These are phyloP conservation scores for Magnolia sinica DNA, from an alignment of 164 flowering plant species.

Conservation along the genomic window DNA sequence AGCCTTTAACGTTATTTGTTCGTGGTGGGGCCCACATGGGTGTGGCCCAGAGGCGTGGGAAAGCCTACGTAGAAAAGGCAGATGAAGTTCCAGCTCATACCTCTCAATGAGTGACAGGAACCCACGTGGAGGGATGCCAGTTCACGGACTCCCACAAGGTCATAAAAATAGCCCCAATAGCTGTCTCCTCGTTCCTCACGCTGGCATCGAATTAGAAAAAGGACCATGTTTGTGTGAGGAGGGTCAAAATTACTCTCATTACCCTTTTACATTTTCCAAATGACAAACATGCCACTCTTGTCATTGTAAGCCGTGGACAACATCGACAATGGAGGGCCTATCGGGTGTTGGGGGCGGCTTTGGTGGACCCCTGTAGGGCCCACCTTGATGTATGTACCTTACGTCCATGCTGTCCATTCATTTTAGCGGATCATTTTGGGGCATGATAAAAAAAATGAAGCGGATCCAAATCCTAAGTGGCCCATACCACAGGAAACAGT, in stretches of 20 bases:
- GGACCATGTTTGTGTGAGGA: neutral
- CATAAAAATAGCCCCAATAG: neutral
- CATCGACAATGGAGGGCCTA: too few relatives aligned
- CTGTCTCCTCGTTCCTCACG: slow-evolving; percentile 6
- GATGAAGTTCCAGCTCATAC: slow-evolving; percentile 15
- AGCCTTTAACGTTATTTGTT: neutral
- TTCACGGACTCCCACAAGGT: slow-evolving; percentile 3
- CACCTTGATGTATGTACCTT: too few relatives aligned
- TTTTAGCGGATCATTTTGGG: too few relatives aligned
- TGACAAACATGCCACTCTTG: neutral
- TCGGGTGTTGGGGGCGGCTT: too few relatives aligned
- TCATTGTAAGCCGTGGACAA: too few relatives aligned
- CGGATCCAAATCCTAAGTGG: too few relatives aligned
- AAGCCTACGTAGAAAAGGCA: neutral
- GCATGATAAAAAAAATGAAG: too few relatives aligned
- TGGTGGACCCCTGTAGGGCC: too few relatives aligned
- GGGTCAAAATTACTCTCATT: neutral
- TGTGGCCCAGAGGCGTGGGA: neutral
- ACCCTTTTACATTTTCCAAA: neutral
- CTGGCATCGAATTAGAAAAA: slow-evolving; percentile 2
- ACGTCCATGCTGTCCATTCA: too few relatives aligned
- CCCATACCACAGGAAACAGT: too few relatives aligned
- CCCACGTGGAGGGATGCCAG: slow-evolving; percentile 16
- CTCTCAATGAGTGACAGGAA: slow-evolving; percentile 12
- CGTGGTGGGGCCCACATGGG: neutral